These are phyloP conservation scores for Xerocomellus intermedius DNA, from an alignment of 768 basidiomycete species.

Conservation along the genomic window DNA sequence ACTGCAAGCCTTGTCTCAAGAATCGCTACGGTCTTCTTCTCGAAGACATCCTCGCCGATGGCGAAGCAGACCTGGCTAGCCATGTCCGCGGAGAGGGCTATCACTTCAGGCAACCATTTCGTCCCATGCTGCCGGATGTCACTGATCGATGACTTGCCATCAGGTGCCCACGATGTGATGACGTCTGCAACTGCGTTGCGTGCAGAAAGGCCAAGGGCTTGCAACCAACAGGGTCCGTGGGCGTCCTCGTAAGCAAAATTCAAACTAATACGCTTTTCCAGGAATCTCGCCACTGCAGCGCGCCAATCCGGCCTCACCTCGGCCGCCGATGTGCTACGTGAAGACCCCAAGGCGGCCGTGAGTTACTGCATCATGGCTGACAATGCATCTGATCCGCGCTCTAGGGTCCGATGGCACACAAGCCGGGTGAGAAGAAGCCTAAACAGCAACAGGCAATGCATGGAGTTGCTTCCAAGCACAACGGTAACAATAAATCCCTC, in stretches of 20 bases:
- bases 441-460: slow-evolving; percentile 10
- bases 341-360: slow-evolving; percentile 34
- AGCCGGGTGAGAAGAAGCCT: slow-evolving; percentile 20
- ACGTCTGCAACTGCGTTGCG: slow-evolving; percentile 61
- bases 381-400: slow-evolving; percentile 8
- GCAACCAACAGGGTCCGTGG: slow-evolving; percentile 54
- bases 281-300: slow-evolving; percentile 39
- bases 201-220: slow-evolving; percentile 67
- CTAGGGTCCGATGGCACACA: slow-evolving; percentile 30
- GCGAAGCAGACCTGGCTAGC: slow-evolving; percentile 23
- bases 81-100: slow-evolving; percentile 38
- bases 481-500: slow-evolving; percentile 3
- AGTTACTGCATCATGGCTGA: slow-evolving; percentile 5
- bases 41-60: slow-evolving; percentile 44
- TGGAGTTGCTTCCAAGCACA: background rate
- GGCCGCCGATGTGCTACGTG: slow-evolving; percentile 37
- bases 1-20: slow-evolving; percentile 64
- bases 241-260: background rate
- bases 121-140: slow-evolving; percentile 2
- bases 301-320: slow-evolving; percentile 39
- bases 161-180: slow-evolving; percentile 71
- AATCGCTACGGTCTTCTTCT: slow-evolving; percentile 54
- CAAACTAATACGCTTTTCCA: slow-evolving; percentile 19
- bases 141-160: slow-evolving; percentile 13
- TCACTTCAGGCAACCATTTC: slow-evolving; percentile 49